Evolutionary conservation across 495 filamentous ascomycete species (phyloP).

Genomic region (Podospora conica): DNA sequence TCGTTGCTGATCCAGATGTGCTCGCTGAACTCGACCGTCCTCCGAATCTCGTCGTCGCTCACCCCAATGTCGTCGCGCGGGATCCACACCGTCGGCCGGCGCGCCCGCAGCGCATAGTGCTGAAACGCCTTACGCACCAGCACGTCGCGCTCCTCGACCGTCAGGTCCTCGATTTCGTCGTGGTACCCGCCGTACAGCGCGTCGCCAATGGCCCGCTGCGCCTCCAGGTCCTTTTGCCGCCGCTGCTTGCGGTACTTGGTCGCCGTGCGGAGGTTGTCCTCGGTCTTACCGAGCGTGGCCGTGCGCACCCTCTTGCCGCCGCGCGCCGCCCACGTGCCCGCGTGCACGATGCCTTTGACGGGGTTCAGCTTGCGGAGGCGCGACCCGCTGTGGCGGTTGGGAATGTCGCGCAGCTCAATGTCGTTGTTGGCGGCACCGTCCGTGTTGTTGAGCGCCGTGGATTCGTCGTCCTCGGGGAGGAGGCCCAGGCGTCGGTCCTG

Average conservation of each 20-base stretch:
- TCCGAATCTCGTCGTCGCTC: conserved; percentile 80
- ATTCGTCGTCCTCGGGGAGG: conserved; percentile 43
- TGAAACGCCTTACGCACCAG: conserved; percentile 85
- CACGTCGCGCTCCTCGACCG: conserved; percentile 80
- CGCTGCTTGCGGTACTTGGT: conserved; percentile 36
- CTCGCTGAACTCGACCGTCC: conserved; percentile 68
- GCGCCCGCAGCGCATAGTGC: conserved; percentile 80
- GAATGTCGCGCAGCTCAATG: conserved; percentile 50
- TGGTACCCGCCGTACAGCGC: conserved; percentile 79
- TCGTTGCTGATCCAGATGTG: conserved; percentile 94
- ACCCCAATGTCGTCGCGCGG: conserved; percentile 87
- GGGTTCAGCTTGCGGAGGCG: conserved; percentile 33
- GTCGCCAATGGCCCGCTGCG: conserved; percentile 64
- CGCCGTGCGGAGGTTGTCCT: conserved; percentile 31
- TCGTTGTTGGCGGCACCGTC: conserved; percentile 28
- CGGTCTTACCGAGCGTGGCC: conserved; percentile 38
- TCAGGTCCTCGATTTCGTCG: conserved; percentile 91
- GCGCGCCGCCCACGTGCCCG: conserved; percentile 43
- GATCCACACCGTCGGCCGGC: conserved; percentile 88
- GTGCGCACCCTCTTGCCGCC: conserved; percentile 36
- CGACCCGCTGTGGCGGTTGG: conserved; percentile 17
- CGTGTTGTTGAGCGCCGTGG: conserved; percentile 12
- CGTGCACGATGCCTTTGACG: conserved; percentile 40
- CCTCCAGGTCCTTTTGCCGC: conserved; percentile 52
- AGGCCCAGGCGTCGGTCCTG: conserved; percentile 58